Evolutionary conservation across 2,329 filamentous ascomycete genomes (phyloP).

Genomic region (Beauveria sp.): DNA sequence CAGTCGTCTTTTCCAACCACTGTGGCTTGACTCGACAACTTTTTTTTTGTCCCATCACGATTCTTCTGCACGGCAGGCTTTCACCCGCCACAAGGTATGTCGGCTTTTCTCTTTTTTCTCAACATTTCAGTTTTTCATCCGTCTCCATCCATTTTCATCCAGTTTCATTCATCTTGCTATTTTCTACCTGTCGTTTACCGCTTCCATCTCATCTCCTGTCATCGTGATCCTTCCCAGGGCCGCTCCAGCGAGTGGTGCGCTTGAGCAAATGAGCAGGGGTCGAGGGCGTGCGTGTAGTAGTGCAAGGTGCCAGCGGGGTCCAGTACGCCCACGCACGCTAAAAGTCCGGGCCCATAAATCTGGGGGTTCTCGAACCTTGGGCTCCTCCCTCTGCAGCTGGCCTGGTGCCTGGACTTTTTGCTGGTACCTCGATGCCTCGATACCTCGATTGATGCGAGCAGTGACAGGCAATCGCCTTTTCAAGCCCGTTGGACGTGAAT

Average conservation of each 20-base stretch:
- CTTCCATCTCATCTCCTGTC: neutral
- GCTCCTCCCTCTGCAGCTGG: neutral
- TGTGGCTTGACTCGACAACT: neutral
- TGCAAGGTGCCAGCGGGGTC: neutral
- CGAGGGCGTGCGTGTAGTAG: constrained; percentile 1
- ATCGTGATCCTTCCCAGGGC: neutral
- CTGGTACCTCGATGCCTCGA: neutral
- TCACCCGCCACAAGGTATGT: neutral
- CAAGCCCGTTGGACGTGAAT: too few species aligned
- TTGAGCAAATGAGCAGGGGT: neutral
- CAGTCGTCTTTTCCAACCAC: neutral
- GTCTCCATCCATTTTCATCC: neutral
- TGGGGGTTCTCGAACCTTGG: constrained; percentile 11
- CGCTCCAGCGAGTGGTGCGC: neutral
- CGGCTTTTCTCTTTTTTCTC: neutral
- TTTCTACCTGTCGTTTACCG: neutral
- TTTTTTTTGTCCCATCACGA: neutral
- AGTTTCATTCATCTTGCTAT: neutral
- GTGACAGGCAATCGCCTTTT: too few species aligned
- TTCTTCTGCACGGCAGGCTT: neutral
- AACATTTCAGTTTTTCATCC: neutral
- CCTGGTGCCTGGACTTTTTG: neutral
- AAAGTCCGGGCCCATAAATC: constrained; percentile 7
- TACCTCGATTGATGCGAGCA: too few species aligned
- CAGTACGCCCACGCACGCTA: constrained; percentile 2